Conservation (phyloP, 2,329 filamentous ascomycete species). For the Ascochyta koolunga region DNA sequence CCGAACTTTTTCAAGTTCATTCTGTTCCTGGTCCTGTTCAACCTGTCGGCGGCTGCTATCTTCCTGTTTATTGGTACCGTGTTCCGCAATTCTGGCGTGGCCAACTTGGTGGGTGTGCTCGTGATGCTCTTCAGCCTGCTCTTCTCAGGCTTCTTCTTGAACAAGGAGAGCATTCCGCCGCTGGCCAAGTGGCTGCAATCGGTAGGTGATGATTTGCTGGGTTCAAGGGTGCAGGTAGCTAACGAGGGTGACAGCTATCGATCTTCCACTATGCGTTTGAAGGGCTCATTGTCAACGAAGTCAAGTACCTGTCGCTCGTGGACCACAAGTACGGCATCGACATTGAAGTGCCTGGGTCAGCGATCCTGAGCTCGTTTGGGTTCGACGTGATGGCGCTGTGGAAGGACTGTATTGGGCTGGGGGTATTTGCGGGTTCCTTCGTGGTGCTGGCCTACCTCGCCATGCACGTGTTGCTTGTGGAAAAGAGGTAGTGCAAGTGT, state of each 20-base stretch:
- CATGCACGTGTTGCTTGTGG: conserved; percentile 92
- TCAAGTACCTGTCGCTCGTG: conserved; percentile 83
- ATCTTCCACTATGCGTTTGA: conserved; percentile 99
- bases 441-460: conserved; percentile 86
- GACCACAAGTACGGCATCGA: conserved; percentile 96
- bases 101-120: conserved; percentile 89
- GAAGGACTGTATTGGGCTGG: conserved; percentile 81
- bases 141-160: conserved; percentile 91
- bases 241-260: conserved; percentile 63
- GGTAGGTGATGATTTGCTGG: conserved; percentile 53
- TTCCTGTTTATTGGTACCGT: conserved; percentile 96
- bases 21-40: conserved; percentile 91
- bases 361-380: conserved; percentile 92
- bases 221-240: background rate
- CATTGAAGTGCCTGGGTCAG: conserved; percentile 92
- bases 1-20: conserved; percentile 90
- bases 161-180: conserved; percentile 88
- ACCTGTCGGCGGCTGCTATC: conserved; percentile 89
- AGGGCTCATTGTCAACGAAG: conserved; percentile 95
- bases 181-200: conserved; percentile 88
- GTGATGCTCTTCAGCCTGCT: conserved; percentile 97
- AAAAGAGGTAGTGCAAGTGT: conserved; percentile 69
- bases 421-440: conserved; percentile 80
- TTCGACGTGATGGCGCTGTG: conserved; percentile 89
- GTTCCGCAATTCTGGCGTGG: conserved; percentile 88